Base-by-base conservation (phyloP, 768 basidiomycete genomes). In the Suillus weaverae region DNA sequence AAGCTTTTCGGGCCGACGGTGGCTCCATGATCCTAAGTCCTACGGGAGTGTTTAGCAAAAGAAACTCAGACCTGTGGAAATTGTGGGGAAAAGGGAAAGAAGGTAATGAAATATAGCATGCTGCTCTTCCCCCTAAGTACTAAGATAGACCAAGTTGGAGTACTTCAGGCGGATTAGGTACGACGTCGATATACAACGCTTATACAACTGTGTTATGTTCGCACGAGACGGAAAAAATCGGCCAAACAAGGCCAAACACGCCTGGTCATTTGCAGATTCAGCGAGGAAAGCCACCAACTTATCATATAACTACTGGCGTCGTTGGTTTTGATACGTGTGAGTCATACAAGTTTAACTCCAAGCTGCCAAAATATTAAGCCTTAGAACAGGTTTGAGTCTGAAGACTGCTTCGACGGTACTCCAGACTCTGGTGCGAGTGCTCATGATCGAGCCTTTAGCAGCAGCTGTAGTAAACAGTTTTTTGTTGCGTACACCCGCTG, bases 371-470 rank as follows among this genome's bases (percentile, higher is more conserved):
- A 22, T 55, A n/a, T 57, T 7, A 26, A 50, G 9, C 4, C 16
- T 32, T 5, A 20, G 30, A 18, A 5, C 26, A 22, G 26, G 10
- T 41, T 30, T 10, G 32, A 51, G 61, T 63, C 51, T 64, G 61
- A 59, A 39, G 35, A 57, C n/a, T 46, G 56, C 63, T 55, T 61
- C 63, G 61, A 61, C 65, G 66, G 68, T 68, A 69, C 71, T 71
- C 59, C 60, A 53, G 30, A 33, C 20, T 33, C 33, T 57, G 60
- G 69, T 68, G 72, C 69, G 71, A 73, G 68, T 74, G 77, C 78
- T 76, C 80, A 89, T 89, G 87, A 81, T 89, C 70, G 86, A 89
- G 80, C 85, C 86, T 71, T 77, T 89, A 68, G 82, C 84, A 64
- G 80, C 83, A 51, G 81, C 82, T 74, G 77, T 87, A 68, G 74